Percentiles rank a stretch among this genome's conserved stretches.
Conservation (phyloP, 805 yeast species). For the Yamadazyma olivae region DNA sequence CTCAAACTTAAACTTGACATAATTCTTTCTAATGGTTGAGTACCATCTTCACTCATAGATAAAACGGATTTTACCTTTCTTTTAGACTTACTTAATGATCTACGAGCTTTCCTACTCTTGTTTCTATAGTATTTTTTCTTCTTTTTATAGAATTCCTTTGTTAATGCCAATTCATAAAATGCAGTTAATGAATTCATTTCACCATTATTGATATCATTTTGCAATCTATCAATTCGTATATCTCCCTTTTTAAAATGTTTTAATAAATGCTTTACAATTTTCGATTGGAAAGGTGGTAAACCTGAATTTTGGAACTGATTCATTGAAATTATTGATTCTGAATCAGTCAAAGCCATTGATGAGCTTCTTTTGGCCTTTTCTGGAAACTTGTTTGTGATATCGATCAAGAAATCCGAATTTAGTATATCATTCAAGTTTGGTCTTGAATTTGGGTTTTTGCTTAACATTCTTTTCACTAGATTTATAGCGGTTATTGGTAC, state of each 20-base stretch:
- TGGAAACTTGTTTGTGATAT: constrained; percentile 25
- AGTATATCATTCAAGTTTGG: constrained; percentile 45
- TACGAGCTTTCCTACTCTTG: constrained; percentile 30
- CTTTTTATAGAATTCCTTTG: constrained; percentile 42
- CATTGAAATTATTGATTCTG: constrained; percentile 37
- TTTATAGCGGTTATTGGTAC: constrained; percentile 49
- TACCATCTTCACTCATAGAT: constrained; percentile 26
- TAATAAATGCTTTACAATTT: constrained; percentile 59
- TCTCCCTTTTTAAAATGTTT: constrained; percentile 59
- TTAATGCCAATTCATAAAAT: constrained; percentile 66
- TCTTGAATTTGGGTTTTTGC: constrained; percentile 64
- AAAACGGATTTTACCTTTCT: constrained; percentile 35
- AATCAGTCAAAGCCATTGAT: constrained; percentile 19
- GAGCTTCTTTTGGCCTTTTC: constrained; percentile 16
- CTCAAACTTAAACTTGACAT: constrained; percentile 33
- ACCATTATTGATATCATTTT: constrained; percentile 52
- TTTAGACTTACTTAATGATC: constrained; percentile 26
- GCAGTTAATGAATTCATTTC: constrained; percentile 75
- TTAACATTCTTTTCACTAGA: constrained; percentile 52
- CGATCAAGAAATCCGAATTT: constrained; percentile 33
- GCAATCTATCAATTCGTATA: constrained; percentile 60
- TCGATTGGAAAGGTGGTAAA: constrained; percentile 48
- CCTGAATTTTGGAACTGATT: constrained; percentile 34
- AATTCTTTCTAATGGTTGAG: constrained; percentile 38
- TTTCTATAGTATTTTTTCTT: constrained; percentile 26